A percentile compares a stretch with the other conserved stretches of the same genome.
phyloP scores from a whole-genome alignment of 495 filamentous ascomycete genomes.

The Clohesyomyces aquaticus region DNA sequence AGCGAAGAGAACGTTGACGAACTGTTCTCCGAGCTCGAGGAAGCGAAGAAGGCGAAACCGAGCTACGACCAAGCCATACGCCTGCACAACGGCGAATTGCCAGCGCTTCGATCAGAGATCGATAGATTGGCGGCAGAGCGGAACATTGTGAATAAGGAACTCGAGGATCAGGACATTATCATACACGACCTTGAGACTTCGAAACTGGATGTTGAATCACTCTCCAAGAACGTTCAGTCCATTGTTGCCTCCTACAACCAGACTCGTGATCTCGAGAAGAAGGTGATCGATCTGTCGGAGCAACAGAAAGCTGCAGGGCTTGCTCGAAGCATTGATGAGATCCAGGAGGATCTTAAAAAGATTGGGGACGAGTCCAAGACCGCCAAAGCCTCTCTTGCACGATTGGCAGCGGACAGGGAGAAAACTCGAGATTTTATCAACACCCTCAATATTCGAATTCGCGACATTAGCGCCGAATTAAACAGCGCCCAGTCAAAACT shows the following conservation, averaged over 20 bases:
- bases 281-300: conserved; percentile 70
- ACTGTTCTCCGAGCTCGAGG: conserved; percentile 56
- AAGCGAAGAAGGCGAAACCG: conserved; percentile 50
- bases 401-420: conserved; percentile 71
- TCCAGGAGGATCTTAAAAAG: conserved; percentile 72
- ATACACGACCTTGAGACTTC: conserved; percentile 67
- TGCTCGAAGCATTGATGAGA: conserved; percentile 74
- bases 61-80: conserved; percentile 75
- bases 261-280: conserved; percentile 66
- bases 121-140: conserved; percentile 58
- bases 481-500: conserved; percentile 70
- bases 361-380: conserved; percentile 68
- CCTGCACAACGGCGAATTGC: conserved; percentile 71
- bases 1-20: conserved; percentile 57
- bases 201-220: conserved; percentile 73
- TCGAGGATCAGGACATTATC: conserved; percentile 73
- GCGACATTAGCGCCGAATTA: conserved; percentile 70
- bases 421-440: conserved; percentile 67
- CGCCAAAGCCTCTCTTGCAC: conserved; percentile 64
- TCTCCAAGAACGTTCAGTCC: conserved; percentile 73
- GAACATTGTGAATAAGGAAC: conserved; percentile 61
- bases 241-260: conserved; percentile 75
- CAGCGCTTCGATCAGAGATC: conserved; percentile 65
- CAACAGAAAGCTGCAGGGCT: conserved; percentile 69
- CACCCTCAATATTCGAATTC: conserved; percentile 69